phyloP scores from a whole-genome alignment of 2,329 filamentous ascomycete genomes.

The Graphium sp. region DNA sequence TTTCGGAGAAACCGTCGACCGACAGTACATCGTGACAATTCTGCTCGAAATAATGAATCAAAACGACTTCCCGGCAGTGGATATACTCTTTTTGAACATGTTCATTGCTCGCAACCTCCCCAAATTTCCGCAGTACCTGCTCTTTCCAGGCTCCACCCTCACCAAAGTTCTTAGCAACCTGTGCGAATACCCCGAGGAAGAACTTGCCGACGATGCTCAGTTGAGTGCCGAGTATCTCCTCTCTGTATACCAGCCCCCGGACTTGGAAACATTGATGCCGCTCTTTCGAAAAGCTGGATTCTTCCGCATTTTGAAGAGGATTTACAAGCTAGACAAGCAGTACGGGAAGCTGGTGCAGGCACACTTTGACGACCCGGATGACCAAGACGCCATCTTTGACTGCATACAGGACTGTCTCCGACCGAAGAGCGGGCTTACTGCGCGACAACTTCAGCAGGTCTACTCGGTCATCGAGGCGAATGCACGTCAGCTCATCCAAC shows the following conservation, averaged over 20 bases:
- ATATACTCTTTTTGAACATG: constrained; percentile 95
- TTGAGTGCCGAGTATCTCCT: constrained; percentile 92
- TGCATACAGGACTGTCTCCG: constrained; percentile 64
- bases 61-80: constrained; percentile 56
- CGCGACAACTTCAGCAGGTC: constrained; percentile 58
- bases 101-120: constrained; percentile 91
- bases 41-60: constrained; percentile 79
- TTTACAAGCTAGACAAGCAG: constrained; percentile 65
- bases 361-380: constrained; percentile 73
- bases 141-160: constrained; percentile 74
- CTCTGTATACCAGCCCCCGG: constrained; percentile 81
- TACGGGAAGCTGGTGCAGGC: constrained; percentile 62
- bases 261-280: constrained; percentile 59
- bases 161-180: constrained; percentile 67
- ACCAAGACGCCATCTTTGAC: constrained; percentile 59
- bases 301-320: constrained; percentile 79
- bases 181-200: constrained; percentile 66
- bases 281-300: constrained; percentile 68
- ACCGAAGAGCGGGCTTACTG: constrained; percentile 41
- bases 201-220: constrained; percentile 83
- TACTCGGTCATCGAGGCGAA: constrained; percentile 48
- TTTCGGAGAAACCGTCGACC: constrained; percentile 58
- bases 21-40: constrained; percentile 86
- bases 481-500: constrained; percentile 46
- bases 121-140: constrained; percentile 90